Conservation (phyloP, 176 grass and related monocot genomes). For the Juncus inflexus region DNA sequence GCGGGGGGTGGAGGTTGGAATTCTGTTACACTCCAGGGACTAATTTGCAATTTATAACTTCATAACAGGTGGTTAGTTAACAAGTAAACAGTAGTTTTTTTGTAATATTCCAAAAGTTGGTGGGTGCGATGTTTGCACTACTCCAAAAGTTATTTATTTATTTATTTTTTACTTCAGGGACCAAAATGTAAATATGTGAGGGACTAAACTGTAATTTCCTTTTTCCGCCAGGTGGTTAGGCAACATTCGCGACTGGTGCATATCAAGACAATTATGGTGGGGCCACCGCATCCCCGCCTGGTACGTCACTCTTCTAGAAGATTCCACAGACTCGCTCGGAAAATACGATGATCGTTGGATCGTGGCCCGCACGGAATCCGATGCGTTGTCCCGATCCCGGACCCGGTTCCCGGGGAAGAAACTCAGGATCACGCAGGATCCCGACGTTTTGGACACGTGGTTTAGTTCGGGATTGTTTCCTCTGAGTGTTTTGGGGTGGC, state of each 20-base stretch:
- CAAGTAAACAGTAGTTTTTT: too few species aligned
- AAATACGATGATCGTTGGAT: conserved; percentile 70
- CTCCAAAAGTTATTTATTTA: too few species aligned
- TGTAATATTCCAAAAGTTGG: too few species aligned
- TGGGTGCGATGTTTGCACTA: too few species aligned
- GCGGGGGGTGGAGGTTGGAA: too few species aligned
- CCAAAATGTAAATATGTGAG: too few species aligned
- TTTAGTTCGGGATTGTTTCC: conserved; percentile 91
- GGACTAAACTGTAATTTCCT: too few species aligned
- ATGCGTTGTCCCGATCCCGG: conserved; percentile 59
- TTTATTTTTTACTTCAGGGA: too few species aligned
- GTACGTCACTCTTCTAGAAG: conserved; percentile 77
- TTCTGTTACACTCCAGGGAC: too few species aligned
- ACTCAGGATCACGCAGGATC: conserved; percentile 63
- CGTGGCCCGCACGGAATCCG: conserved; percentile 70
- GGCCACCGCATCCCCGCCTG: conserved; percentile 77
- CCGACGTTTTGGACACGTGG: conserved; percentile 94
- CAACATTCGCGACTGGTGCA: conserved; percentile 92
- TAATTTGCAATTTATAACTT: too few species aligned
- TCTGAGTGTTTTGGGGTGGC: conserved; percentile 79
- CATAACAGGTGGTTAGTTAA: too few species aligned
- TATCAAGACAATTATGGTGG: conserved; percentile 96
- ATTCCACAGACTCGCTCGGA: conserved; percentile 50
- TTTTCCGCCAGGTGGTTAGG: conserved; percentile 66
- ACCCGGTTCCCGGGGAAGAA: conserved; percentile 54